A percentile compares a stretch with the other conserved stretches of the same genome.
Evolutionary conservation across 345 rosid genomes (phyloP).

Genomic region (Atalantia buxifolia): DNA sequence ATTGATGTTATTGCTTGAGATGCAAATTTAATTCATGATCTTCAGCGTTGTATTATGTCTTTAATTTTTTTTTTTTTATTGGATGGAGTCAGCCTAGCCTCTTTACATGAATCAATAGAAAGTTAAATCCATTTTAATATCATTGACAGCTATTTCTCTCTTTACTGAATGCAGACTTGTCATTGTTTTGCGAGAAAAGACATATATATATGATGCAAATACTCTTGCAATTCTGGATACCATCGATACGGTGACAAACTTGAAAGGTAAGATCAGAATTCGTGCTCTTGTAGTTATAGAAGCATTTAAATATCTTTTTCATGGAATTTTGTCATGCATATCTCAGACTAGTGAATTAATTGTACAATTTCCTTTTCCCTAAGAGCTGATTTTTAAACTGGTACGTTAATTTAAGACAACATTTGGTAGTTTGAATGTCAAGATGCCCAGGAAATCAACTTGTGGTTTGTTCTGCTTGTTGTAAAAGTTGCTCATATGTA

Average conservation of each 20-base stretch:
- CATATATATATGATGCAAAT: conserved; percentile 71
- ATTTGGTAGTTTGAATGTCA: neutral
- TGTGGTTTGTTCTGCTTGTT: neutral
- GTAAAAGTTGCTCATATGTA: neutral
- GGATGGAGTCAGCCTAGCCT: neutral
- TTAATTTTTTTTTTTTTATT: too few species aligned
- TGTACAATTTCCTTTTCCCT: neutral
- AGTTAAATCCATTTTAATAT: neutral
- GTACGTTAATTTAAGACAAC: neutral
- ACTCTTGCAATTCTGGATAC: conserved; percentile 69
- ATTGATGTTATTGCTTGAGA: neutral
- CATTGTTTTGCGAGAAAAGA: conserved; percentile 81
- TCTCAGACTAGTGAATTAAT: neutral
- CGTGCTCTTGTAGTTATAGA: neutral
- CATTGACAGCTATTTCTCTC: neutral
- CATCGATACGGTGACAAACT: conserved; percentile 73
- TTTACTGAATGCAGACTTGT: conserved; percentile 53
- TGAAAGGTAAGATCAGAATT: conserved; percentile 51
- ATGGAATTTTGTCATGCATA: neutral
- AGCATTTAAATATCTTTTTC: neutral
- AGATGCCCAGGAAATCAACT: neutral
- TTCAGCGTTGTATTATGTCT: neutral
- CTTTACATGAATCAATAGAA: neutral
- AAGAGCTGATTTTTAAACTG: neutral
- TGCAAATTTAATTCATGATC: neutral